A percentile compares a stretch with the other conserved stretches of the same genome.
Conservation (phyloP, 345 rosid species). For the Cardamine occulta region DNA sequence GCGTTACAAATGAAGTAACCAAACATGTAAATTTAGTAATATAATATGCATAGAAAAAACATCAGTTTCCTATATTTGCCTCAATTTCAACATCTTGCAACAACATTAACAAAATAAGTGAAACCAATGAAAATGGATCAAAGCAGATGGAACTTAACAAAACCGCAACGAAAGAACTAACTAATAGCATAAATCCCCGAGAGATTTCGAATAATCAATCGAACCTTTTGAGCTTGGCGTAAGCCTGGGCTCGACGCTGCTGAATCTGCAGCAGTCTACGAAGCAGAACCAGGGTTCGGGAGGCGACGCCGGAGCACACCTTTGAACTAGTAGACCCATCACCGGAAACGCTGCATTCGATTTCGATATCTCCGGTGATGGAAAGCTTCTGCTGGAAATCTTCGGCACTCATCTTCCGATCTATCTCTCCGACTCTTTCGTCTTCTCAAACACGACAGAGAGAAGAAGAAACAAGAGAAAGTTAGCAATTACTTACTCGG, state of each 20-base stretch:
- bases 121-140: neutral
- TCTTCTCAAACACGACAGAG: slow-evolving; percentile 33
- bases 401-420: slow-evolving; percentile 48
- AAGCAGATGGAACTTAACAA: neutral
- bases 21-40: neutral
- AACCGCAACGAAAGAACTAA: neutral
- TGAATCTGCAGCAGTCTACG: slow-evolving; percentile 70
- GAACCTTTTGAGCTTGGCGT: slow-evolving; percentile 76
- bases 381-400: slow-evolving; percentile 77
- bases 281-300: slow-evolving; percentile 56
- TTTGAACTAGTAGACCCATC: slow-evolving; percentile 17
- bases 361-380: slow-evolving; percentile 45
- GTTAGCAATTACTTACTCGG: neutral
- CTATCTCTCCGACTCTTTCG: slow-evolving; percentile 20
- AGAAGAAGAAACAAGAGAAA: neutral
- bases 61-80: neutral
- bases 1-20: neutral
- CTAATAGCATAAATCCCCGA: neutral
- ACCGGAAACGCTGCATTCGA: neutral
- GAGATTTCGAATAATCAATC: neutral
- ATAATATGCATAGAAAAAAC: neutral
- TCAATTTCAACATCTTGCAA: neutral
- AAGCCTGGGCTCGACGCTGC: slow-evolving; percentile 89
- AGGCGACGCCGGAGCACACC: slow-evolving; percentile 18
- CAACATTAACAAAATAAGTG: neutral